Evolutionary conservation across 345 rosid species (phyloP).

Genomic region (Citrus medica): DNA sequence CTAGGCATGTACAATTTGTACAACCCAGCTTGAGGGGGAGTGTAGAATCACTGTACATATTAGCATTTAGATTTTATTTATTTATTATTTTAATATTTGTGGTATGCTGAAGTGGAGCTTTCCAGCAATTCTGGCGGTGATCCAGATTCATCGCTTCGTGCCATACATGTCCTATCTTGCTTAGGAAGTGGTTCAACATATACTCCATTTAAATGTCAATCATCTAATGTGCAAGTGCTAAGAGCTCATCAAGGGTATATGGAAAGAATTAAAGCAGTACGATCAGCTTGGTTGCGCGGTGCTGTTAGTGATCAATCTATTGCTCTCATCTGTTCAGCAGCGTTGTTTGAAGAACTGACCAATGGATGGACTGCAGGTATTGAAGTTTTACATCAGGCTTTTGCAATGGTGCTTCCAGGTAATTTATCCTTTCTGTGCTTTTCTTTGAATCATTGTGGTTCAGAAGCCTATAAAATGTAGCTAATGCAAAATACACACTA

Average conservation of each 20-base stretch:
- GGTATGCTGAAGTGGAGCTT: constrained; percentile 92
- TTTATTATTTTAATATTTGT: too few species aligned
- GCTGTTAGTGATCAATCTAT: constrained; percentile 64
- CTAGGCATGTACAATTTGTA: too few species aligned
- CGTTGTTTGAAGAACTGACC: constrained; percentile 83
- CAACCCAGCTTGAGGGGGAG: too few species aligned
- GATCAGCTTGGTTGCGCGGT: constrained; percentile 73
- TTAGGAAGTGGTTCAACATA: constrained; percentile 70
- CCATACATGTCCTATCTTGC: constrained; percentile 68
- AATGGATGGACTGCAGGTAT: constrained; percentile 60
- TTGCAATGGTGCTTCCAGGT: constrained; percentile 90
- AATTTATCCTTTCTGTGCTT: constrained; percentile 5
- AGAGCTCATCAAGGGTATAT: constrained; percentile 89
- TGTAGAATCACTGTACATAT: too few species aligned
- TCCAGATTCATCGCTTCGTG: constrained; percentile 55
- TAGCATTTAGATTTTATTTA: too few species aligned
- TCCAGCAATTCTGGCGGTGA: constrained; percentile 25
- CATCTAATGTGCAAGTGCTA: constrained; percentile 72
- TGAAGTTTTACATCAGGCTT: constrained; percentile 62
- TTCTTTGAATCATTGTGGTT: background rate
- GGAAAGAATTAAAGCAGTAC: constrained; percentile 55
- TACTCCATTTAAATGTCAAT: constrained; percentile 58
- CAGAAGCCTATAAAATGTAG: background rate
- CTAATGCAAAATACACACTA: background rate
- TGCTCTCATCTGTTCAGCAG: constrained; percentile 73